phyloP scores from a whole-genome alignment of 345 rosid species.

The Mangifera indica region DNA sequence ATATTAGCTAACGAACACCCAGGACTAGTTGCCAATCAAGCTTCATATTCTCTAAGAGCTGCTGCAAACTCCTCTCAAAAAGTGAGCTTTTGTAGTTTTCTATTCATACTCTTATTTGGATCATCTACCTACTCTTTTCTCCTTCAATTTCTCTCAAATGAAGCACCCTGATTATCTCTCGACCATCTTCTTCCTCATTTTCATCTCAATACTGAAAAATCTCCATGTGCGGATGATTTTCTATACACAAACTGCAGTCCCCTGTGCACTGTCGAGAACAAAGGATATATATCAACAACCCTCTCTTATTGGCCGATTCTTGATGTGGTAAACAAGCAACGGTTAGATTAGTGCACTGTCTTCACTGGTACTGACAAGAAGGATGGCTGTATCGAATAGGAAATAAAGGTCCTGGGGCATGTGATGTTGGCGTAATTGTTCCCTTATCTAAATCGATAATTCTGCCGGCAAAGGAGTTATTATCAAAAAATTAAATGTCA shows the following conservation, averaged over 20 bases:
- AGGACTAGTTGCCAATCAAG: neutral
- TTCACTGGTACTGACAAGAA: slow-evolving; percentile 14
- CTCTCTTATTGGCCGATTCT: neutral
- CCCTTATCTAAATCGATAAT: no score
- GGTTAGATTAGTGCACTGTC: no score
- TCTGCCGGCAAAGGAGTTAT: no score
- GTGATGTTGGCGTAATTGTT: no score
- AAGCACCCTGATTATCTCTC: neutral
- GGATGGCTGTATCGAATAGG: no score
- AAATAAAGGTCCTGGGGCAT: no score
- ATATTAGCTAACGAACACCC: neutral
- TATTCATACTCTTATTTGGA: no score
- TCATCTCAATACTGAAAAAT: neutral
- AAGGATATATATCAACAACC: neutral
- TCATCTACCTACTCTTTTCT: no score
- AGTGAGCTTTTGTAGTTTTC: no score
- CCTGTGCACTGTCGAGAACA: neutral
- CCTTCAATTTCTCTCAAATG: no score
- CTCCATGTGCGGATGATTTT: neutral
- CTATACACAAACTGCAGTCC: neutral
- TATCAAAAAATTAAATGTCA: no score
- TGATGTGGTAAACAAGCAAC: neutral
- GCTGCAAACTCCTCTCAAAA: neutral
- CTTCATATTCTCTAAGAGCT: no score
- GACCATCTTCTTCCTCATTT: neutral